Evolutionary conservation across 2,329 filamentous ascomycete species (phyloP).

Genomic region (Rhynchosporium secalis): DNA sequence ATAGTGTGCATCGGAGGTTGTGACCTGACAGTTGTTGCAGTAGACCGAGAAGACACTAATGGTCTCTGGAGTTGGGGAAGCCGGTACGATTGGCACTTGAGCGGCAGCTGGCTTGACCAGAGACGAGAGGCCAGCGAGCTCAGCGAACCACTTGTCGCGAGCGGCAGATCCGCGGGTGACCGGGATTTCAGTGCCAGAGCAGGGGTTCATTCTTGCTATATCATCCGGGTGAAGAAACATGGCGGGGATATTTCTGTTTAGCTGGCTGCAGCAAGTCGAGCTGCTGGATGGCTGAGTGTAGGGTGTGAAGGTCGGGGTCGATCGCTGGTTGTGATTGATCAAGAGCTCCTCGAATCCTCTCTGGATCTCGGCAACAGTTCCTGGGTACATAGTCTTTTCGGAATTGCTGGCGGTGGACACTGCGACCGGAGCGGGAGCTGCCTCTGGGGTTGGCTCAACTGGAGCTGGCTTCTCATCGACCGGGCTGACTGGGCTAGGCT

Average conservation of each 20-base stretch:
- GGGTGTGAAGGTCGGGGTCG: constrained; percentile 8
- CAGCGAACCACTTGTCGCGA: constrained; percentile 41
- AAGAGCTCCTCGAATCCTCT: constrained; percentile 35
- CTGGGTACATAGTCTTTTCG: constrained; percentile 24
- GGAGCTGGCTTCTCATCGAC: constrained; percentile 19
- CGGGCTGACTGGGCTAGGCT: constrained; percentile 32
- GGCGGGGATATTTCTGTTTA: constrained; percentile 15
- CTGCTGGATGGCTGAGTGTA: constrained; percentile 11
- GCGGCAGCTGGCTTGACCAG: constrained; percentile 22
- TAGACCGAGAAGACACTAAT: constrained; percentile 72
- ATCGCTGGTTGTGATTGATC: constrained; percentile 12
- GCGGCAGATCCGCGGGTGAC: constrained; percentile 35
- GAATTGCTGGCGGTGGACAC: constrained; percentile 16
- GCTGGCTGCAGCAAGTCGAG: constrained; percentile 21
- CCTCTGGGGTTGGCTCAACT: constrained; percentile 9
- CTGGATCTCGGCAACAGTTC: constrained; percentile 35
- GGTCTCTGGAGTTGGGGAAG: constrained; percentile 16
- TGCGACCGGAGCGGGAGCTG: constrained; percentile 12
- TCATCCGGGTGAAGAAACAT: constrained; percentile 22
- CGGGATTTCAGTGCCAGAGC: constrained; percentile 32
- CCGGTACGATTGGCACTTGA: constrained; percentile 14
- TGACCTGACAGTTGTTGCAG: constrained; percentile 85
- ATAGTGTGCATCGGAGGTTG: constrained; percentile 81
- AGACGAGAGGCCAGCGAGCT: constrained; percentile 34
- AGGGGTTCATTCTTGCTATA: constrained; percentile 20